Evolutionary conservation across 2,329 filamentous ascomycete genomes (phyloP).

Genomic region (Dryadomyces quercivorus): DNA sequence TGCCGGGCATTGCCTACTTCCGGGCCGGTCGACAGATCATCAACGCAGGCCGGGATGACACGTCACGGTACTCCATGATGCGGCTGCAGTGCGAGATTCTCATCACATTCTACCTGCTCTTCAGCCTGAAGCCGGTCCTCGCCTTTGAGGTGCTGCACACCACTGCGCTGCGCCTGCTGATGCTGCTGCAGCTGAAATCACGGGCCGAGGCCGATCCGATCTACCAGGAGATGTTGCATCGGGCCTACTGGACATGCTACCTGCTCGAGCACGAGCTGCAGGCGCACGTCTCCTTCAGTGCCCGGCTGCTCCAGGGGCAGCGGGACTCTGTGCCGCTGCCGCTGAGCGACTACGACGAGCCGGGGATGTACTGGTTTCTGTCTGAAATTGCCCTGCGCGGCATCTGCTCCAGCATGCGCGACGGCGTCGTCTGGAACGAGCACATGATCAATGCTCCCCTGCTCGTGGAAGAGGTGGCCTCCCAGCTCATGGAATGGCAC

Average conservation of each 20-base stretch:
- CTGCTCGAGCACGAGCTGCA: conserved; percentile 14
- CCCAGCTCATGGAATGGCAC: conserved; percentile 12
- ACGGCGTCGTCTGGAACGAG: conserved; percentile 9
- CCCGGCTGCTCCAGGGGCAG: conserved; percentile 9
- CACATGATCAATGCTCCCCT: conserved; percentile 11
- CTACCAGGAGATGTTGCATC: conserved; percentile 10
- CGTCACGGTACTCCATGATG: background rate
- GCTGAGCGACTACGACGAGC: conserved; percentile 12
- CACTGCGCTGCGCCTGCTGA: conserved; percentile 3
- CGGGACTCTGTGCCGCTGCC: conserved; percentile 9
- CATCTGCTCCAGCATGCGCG: conserved; percentile 11
- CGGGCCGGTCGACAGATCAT: background rate
- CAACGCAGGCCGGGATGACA: background rate
- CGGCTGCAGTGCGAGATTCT: conserved; percentile 11
- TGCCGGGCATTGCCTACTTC: background rate
- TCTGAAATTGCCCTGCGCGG: conserved; percentile 12
- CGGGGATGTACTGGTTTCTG: conserved; percentile 14
- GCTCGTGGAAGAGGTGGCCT: conserved; percentile 10
- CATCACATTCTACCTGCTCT: conserved; percentile 10
- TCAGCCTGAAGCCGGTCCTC: conserved; percentile 11
- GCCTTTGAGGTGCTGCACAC: conserved; percentile 12
- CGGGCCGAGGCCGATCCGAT: conserved; percentile 1
- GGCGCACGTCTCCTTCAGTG: conserved; percentile 12
- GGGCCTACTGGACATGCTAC: conserved; percentile 15
- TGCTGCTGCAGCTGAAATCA: conserved; percentile 6